phyloP scores from a whole-genome alignment of 208 protist genomes.

The Leishmania major region DNA sequence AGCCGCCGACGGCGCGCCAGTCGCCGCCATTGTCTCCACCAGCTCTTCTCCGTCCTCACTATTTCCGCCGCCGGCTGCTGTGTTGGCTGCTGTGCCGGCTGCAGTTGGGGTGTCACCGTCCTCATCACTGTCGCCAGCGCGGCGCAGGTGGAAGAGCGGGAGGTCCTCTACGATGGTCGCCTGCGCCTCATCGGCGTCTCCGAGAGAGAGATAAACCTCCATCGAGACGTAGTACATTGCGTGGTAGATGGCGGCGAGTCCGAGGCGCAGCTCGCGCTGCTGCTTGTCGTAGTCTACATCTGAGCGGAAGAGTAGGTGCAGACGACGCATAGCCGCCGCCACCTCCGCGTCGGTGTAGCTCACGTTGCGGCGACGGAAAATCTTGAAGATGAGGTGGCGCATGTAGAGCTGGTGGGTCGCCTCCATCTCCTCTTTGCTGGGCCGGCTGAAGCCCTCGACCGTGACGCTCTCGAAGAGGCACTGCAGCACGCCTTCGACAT shows the following conservation, averaged over 20 bases:
- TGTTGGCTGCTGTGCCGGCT: not conserved
- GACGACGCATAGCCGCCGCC: constrained; percentile 30
- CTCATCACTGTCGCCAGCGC: not conserved
- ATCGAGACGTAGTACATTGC: constrained; percentile 60
- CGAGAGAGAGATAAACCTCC: constrained; percentile 61
- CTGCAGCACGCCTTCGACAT: constrained; percentile 55
- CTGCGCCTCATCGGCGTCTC: constrained; percentile 38
- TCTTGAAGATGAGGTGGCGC: constrained; percentile 66
- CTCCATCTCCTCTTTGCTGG: constrained; percentile 55
- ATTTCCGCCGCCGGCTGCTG: not conserved
- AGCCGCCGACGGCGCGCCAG: not conserved
- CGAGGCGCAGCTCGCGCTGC: constrained; percentile 38
- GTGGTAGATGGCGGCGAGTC: constrained; percentile 43
- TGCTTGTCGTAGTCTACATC: constrained; percentile 47
- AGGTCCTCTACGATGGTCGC: constrained; percentile 10
- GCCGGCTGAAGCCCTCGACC: constrained; percentile 39
- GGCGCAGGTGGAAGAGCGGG: constrained; percentile 16
- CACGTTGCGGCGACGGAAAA: constrained; percentile 53
- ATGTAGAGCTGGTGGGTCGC: constrained; percentile 57
- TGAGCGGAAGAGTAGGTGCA: constrained; percentile 50
- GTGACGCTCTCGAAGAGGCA: constrained; percentile 56
- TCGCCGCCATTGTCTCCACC: not conserved
- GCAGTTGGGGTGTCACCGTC: not conserved
- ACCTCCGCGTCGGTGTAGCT: constrained; percentile 49
- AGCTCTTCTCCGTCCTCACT: not conserved